Percentiles rank a stretch among this genome's conserved stretches.
phyloP scores from a whole-genome alignment of 2,329 filamentous ascomycete genomes.

The Fusarium cicatricum region DNA sequence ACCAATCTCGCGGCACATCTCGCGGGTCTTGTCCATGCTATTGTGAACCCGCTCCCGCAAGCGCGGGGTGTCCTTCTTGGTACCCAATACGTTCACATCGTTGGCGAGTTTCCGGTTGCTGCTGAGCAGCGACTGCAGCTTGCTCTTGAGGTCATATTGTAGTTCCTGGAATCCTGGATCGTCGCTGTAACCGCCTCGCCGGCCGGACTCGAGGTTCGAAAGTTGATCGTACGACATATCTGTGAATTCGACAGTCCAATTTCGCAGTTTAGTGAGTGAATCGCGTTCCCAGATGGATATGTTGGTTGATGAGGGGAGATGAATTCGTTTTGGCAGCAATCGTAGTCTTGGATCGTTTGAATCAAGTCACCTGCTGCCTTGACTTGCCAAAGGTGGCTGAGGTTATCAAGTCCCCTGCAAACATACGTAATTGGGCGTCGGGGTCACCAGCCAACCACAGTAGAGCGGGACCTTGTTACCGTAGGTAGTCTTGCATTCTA shows the following conservation, averaged over 20 bases:
- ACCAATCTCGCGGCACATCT: constrained; percentile 88
- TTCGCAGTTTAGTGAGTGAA: constrained; percentile 2
- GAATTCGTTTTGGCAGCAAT: constrained; percentile 3
- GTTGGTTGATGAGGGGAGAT: constrained; percentile 19
- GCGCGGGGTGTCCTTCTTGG: constrained; percentile 88
- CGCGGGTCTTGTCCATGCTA: constrained; percentile 84
- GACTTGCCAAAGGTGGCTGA: constrained; percentile 33
- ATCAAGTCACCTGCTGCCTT: constrained; percentile 39
- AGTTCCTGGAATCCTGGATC: constrained; percentile 91
- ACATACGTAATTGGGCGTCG: constrained; percentile 43
- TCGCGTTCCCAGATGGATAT: background rate
- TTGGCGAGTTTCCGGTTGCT: constrained; percentile 86
- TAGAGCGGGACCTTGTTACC: constrained; percentile 21
- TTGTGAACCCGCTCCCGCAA: constrained; percentile 91
- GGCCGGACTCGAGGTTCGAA: constrained; percentile 81
- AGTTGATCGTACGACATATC: constrained; percentile 92
- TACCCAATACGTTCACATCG: constrained; percentile 86
- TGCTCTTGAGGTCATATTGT: constrained; percentile 83
- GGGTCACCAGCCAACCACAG: constrained; percentile 27
- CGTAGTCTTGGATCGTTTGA: constrained; percentile 15
- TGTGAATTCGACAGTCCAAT: background rate
- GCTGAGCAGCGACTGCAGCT: constrained; percentile 87
- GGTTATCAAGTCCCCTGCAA: constrained; percentile 30
- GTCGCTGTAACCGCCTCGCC: constrained; percentile 82
- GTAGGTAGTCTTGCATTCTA: constrained; percentile 1